Evolutionary conservation across 129 eudicot genomes (phyloP), one percentile per base, ranked within the genome.

Genomic region (Saposhnikovia divaricata): DNA sequence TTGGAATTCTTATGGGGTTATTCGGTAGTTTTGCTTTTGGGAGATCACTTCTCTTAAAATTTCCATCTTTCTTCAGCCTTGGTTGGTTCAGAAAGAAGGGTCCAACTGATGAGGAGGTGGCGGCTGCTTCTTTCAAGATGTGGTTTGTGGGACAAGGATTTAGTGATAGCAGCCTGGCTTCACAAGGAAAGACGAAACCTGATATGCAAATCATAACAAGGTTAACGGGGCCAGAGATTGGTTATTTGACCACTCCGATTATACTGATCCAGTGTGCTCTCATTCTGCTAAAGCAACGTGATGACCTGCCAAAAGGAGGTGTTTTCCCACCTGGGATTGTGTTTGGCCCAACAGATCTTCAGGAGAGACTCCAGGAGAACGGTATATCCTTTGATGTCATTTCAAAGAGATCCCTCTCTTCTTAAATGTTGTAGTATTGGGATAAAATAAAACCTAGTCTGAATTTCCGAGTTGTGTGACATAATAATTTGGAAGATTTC

Each of bases 371-470:
- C 11, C 90, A 90, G 80, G 87, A 89, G 79, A 94, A 94, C 48
- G 98, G 98, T 40, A 81, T 94, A 80, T 87, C 94, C 23, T 95
- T 95, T 82, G 97, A 95, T 74, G 59, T 95, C 86, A 69, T 95
- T 77, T 92, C 97, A 8, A 88, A 86, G 81, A 83, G 83, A 8
- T 31, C 80, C 21, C 68, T 87, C 46, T 10, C 86, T 72, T 42
- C 80, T 77, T 75, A 27, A 75, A 75, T 46, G 59, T 46, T 46
- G n/a, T 46, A 14, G 19, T n/a, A 19, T 71, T 71, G 25, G 31
- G 37, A 15, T 44, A 47, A 74, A 28, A 46, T 46, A 75, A 75
- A 75, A 75, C 59, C 9, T 45, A 27, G 51, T 45, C 21, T 74
- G 57, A 14, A 46, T 44, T 12, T 74, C 77, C 48, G 28, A 43